These are phyloP conservation scores for Serendipita sp. DNA, from an alignment of 1,284 basidiomycete species.

Conservation along the genomic window DNA sequence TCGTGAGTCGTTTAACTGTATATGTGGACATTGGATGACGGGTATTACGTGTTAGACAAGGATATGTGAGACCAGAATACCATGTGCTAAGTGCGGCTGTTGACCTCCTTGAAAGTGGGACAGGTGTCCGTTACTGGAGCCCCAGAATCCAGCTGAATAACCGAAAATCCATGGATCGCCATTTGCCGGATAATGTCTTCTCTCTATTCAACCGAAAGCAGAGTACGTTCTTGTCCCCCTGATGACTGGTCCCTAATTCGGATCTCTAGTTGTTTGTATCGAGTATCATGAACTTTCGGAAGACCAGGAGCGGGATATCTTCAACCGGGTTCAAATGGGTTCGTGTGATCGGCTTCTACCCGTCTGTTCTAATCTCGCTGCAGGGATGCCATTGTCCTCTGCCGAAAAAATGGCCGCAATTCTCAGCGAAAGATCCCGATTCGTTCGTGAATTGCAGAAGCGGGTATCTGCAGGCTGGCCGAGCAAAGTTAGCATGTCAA, in stretches of 20 bases:
- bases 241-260: background rate
- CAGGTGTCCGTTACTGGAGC: background rate
- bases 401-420: background rate
- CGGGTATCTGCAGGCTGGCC: background rate
- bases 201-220: background rate
- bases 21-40: background rate
- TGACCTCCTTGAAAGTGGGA: background rate
- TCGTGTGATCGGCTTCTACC: background rate
- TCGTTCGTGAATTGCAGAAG: background rate
- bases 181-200: background rate
- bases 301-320: conserved; percentile 11
- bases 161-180: background rate
- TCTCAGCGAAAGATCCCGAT: background rate
- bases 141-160: background rate
- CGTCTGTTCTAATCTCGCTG: background rate
- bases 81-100: background rate
- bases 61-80: background rate
- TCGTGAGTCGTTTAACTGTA: conserved; percentile 7
- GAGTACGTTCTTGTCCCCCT: background rate
- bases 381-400: conserved; percentile 3
- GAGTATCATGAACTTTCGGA: conserved; percentile 10
- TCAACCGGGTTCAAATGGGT: conserved; percentile 8
- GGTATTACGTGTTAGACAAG: background rate
- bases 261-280: conserved; percentile 11
- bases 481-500: background rate